These are phyloP conservation scores for Mucor sp. DNA, from an alignment of 371 early-diverging fungal species.

Conservation along the genomic window DNA sequence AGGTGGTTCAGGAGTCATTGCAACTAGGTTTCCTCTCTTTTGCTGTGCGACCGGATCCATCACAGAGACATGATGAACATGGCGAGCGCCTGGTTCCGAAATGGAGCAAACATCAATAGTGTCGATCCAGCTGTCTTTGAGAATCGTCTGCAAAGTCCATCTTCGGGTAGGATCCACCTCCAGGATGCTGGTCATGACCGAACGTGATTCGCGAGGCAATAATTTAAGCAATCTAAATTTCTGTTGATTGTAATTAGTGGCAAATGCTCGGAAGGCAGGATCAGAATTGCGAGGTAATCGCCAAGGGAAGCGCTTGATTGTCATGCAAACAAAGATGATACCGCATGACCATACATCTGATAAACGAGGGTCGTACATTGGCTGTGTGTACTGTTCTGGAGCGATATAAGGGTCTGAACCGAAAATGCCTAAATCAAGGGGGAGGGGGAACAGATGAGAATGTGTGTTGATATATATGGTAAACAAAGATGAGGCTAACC, in stretches of 20 bases:
- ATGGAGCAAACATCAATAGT: constrained; percentile 58
- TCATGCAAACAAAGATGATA: constrained; percentile 81
- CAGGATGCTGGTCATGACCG: constrained; percentile 51
- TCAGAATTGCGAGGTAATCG: constrained; percentile 64
- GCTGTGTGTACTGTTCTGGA: constrained; percentile 79
- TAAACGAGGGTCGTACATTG: constrained; percentile 65
- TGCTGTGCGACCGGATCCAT: constrained; percentile 16
- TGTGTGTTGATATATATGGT: background rate
- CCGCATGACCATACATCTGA: constrained; percentile 81
- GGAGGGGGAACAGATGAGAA: background rate
- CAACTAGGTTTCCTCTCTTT: constrained; percentile 37
- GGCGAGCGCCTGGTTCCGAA: constrained; percentile 42
- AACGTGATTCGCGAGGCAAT: constrained; percentile 51
- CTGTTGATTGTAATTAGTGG: constrained; percentile 42
- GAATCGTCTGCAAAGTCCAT: constrained; percentile 43
- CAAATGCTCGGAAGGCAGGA: constrained; percentile 55
- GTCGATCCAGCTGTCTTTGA: constrained; percentile 56
- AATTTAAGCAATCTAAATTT: constrained; percentile 47
- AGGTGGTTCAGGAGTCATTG: constrained; percentile 46
- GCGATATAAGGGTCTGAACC: constrained; percentile 94
- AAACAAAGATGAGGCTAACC: constrained; percentile 36
- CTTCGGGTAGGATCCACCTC: constrained; percentile 56
- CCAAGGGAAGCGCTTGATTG: constrained; percentile 77
- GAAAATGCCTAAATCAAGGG: constrained; percentile 55
- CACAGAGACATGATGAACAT: constrained; percentile 52